These are phyloP conservation scores for Laburnicola sp. DNA, from an alignment of 2,329 filamentous ascomycete species.

Conservation along the genomic window DNA sequence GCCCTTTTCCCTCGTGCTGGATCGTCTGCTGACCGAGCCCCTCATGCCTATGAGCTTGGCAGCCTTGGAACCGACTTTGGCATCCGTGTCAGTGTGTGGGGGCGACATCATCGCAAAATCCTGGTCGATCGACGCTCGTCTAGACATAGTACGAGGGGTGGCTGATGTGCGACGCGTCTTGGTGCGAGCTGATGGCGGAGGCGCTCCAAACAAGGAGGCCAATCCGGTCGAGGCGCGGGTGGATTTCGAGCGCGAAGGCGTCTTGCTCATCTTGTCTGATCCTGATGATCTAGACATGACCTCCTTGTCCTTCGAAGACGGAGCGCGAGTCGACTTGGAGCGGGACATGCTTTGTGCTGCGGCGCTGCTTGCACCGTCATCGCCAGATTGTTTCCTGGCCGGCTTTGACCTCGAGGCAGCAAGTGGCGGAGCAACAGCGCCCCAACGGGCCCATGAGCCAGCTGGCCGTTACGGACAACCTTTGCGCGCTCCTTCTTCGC, in stretches of 20 bases:
- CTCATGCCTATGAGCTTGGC: constrained; percentile 72
- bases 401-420: constrained; percentile 47
- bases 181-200: constrained; percentile 61
- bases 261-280: constrained; percentile 69
- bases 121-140: constrained; percentile 70
- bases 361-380: constrained; percentile 31
- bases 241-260: constrained; percentile 55
- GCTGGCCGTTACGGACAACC: constrained; percentile 68
- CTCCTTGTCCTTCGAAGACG: constrained; percentile 60
- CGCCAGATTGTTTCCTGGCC: constrained; percentile 36
- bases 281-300: constrained; percentile 65
- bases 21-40: constrained; percentile 46
- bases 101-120: constrained; percentile 69
- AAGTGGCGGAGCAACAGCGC: constrained; percentile 50
- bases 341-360: constrained; percentile 48
- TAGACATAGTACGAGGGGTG: constrained; percentile 61
- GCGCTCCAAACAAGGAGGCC: constrained; percentile 62
- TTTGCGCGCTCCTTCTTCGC: constrained; percentile 74
- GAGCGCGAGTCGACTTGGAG: constrained; percentile 60
- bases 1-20: constrained; percentile 49
- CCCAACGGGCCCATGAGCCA: constrained; percentile 79
- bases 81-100: constrained; percentile 65
- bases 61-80: constrained; percentile 71
- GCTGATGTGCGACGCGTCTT: constrained; percentile 68
- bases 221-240: constrained; percentile 62